Evolutionary conservation across 495 filamentous ascomycete genomes (phyloP).

Genomic region (Penicillium salamii): DNA sequence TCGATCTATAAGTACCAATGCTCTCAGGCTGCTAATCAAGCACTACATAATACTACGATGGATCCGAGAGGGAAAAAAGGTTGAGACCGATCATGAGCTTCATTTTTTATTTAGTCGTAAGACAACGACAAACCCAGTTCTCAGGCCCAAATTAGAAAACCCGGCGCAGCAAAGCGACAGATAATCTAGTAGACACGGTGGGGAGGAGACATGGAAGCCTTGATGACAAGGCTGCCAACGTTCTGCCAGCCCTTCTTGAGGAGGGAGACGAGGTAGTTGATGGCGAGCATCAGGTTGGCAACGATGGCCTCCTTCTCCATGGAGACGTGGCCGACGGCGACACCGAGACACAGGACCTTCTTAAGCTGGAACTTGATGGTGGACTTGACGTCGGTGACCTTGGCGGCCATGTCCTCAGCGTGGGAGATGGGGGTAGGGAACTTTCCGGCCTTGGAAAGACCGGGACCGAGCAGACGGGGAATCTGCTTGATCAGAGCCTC

Average conservation of each 20-base stretch:
- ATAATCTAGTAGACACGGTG: slow-evolving; percentile 86
- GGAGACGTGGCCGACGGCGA: slow-evolving; percentile 95
- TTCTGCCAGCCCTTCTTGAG: slow-evolving; percentile 99
- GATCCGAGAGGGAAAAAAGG: too few species aligned
- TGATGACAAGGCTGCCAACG: slow-evolving; percentile 97
- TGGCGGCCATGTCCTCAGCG: slow-evolving; percentile 83
- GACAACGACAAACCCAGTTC: slow-evolving; percentile 35
- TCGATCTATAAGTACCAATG: too few species aligned
- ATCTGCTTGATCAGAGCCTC: slow-evolving; percentile 98
- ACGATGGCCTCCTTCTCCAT: slow-evolving; percentile 97
- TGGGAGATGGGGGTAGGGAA: slow-evolving; percentile 98
- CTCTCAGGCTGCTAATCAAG: too few species aligned
- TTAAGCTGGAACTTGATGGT: slow-evolving; percentile 99
- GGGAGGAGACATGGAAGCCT: slow-evolving; percentile 98
- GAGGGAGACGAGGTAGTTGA: slow-evolving; percentile 98
- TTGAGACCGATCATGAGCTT: slow-evolving; percentile 34
- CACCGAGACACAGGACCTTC: slow-evolving; percentile 99
- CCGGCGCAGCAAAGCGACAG: slow-evolving; percentile 32
- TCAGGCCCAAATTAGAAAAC: slow-evolving; percentile 20
- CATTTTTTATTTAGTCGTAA: slow-evolving; percentile 33
- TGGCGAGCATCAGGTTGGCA: slow-evolving; percentile 94
- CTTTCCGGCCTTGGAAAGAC: slow-evolving; percentile 99
- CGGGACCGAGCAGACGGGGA: slow-evolving; percentile 95
- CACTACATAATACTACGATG: too few species aligned
- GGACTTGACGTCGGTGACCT: slow-evolving; percentile 98